Conservation (phyloP, 164 flowering plant species). For the Kingdonia uniflora region DNA sequence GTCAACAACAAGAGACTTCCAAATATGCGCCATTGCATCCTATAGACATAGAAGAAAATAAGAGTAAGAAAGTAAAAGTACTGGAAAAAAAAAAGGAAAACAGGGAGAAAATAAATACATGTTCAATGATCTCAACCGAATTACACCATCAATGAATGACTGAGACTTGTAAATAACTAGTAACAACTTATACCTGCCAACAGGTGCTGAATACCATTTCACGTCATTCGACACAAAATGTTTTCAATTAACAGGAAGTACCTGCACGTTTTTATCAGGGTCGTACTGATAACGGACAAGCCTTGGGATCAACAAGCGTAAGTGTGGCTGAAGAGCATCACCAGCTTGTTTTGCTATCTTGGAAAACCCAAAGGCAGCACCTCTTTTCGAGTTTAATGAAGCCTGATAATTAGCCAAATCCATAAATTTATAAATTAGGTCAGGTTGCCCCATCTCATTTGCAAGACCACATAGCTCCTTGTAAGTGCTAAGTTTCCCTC, state of each 20-base stretch:
- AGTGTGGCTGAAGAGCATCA: slow-evolving; percentile 84
- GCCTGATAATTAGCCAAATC: slow-evolving; percentile 95
- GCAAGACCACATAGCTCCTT: slow-evolving; percentile 94
- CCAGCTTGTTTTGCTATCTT: slow-evolving; percentile 98
- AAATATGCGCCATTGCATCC: slow-evolving; percentile 99
- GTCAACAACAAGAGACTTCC: slow-evolving; percentile 91
- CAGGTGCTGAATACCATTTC: too few relatives aligned
- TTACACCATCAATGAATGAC: too few relatives aligned
- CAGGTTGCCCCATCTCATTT: slow-evolving; percentile 99
- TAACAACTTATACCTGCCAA: too few relatives aligned
- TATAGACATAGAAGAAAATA: slow-evolving; percentile 19
- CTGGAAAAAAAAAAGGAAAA: too few relatives aligned
- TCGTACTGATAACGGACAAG: slow-evolving; percentile 95
- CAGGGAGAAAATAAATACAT: too few relatives aligned
- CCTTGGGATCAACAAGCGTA: slow-evolving; percentile 67
- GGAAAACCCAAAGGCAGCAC: slow-evolving; percentile 99
- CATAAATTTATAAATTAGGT: slow-evolving; percentile 93
- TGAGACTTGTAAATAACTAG: too few relatives aligned
- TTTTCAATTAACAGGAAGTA: too few relatives aligned
- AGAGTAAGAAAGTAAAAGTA: too few relatives aligned
- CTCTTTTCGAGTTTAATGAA: slow-evolving; percentile 89
- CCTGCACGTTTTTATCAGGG: slow-evolving; percentile 99
- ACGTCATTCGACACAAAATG: too few relatives aligned
- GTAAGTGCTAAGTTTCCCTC: slow-evolving; percentile 92
- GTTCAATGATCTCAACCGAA: too few relatives aligned